Base-by-base conservation (phyloP, 768 basidiomycete genomes). In the Pisolithus marmoratus region DNA sequence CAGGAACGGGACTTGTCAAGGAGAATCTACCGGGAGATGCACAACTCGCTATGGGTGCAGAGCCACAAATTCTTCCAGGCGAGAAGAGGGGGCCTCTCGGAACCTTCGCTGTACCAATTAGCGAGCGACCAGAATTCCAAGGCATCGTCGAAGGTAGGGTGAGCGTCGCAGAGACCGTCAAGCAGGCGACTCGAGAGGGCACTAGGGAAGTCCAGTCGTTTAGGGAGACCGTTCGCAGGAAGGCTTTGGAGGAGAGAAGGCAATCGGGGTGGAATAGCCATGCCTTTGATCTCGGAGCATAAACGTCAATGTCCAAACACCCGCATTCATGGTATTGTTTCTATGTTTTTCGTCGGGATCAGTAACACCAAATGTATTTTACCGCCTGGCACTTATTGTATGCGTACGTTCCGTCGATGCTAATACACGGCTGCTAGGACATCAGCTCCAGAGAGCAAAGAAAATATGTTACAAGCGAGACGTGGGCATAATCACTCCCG, bases 41-140 rank as follows among this genome's bases (percentile, higher is more conserved):
- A 15, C 61, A 61, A 46, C 77, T 89, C 45, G 87, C 85, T 0
- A 68, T 88, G 70, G 87, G 87, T 2, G 83, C 78, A 6, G 85
- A 85, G 65, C 87, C 87, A 34, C 87, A 89, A 71, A 79, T 89
- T 29, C 64, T 89, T 26, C 67, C 77, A 24, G 82, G 84, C 0
- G 77, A 82, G 55, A 87, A 89, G 73, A 74, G 71, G 3, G 87
- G 86, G 0, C 87, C 87, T 0, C 59, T 81, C 34, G 86, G 81
- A 3, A 81, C 72, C 2, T 73, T 72, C 5, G 73, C 81, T 3
- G 76, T 72, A 54, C 61, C 68, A 4, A 47, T 72, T 23, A 50
- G 43, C 2, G 56, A 58, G 41, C 46, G 58, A 26, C 2, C 59
- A 0, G 51, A 50, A 0, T 12, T 50, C 0, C 52, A 38, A 4